A percentile compares a stretch with the other conserved stretches of the same genome.
Conservation (phyloP, 306 rosid species). For the Rosa lucieae region DNA sequence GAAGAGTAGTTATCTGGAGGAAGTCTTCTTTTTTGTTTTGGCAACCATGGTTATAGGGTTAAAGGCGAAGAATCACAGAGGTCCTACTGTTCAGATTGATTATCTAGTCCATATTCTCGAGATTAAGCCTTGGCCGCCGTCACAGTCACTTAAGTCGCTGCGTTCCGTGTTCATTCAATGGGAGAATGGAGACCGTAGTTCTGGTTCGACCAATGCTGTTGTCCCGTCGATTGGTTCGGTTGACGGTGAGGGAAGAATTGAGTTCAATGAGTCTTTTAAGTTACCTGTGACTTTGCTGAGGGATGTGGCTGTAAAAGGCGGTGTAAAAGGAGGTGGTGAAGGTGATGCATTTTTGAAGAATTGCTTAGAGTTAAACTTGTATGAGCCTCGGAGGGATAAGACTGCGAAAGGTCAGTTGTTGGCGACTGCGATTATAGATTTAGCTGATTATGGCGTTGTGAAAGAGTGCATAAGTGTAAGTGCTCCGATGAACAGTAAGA, state of each 20-base stretch:
- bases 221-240: conserved; percentile 61
- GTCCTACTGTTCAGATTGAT: conserved; percentile 52
- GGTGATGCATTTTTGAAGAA: conserved; percentile 70
- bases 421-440: conserved; percentile 76
- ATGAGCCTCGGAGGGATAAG: conserved; percentile 85
- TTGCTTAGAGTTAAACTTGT: conserved; percentile 74
- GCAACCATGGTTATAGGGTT: conserved; percentile 62
- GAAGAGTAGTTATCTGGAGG: conserved; percentile 24
- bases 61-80: conserved; percentile 66
- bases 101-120: conserved; percentile 72
- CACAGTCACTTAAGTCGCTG: conserved; percentile 69
- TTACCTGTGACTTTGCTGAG: conserved; percentile 64
- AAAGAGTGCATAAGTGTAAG: conserved; percentile 55
- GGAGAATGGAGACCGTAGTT: conserved; percentile 82
- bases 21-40: conserved; percentile 5
- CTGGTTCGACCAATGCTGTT: conserved; percentile 76
- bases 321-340: conserved; percentile 51
- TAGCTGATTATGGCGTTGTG: conserved; percentile 79
- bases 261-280: conserved; percentile 74
- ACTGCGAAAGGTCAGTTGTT: conserved; percentile 76
- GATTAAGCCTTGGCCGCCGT: conserved; percentile 97
- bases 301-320: conserved; percentile 64
- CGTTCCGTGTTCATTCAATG: conserved; percentile 85
- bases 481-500: conserved; percentile 68
- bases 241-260: conserved; percentile 78